Evolutionary conservation across 768 basidiomycete species (phyloP), one percentile per base, ranked within the genome.

Genomic region (Russula vinacea): DNA sequence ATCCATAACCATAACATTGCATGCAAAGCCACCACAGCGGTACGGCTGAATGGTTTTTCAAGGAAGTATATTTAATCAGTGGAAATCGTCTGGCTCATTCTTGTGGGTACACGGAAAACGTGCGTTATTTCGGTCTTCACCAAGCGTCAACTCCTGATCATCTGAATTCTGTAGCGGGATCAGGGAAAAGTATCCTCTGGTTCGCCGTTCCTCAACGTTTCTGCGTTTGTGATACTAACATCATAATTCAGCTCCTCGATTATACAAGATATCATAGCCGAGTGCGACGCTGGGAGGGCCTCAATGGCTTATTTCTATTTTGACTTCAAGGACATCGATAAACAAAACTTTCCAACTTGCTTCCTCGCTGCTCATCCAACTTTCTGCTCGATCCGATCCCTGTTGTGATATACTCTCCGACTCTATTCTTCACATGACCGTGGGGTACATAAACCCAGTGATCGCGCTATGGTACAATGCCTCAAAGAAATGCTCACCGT

Each of bases 301-400:
- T 47, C 19, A 5, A 10, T 62, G 14, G 54, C 55, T 9, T 62
- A 56, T 40, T 62, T 56, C 4, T 56, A 56, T 37, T 62, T 56
- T 24, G 47, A 56, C 26, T 50, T 62, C 19, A 37, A 37, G 4
- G 61, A 56, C n/a, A 35, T 35, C 32, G 35, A 51, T 33, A 62
- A 62, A 13, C 53, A 54, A 54, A 54, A 39, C 53, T 54, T 3
- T 19, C 37, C 3, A 39, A 54, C 35, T n/a, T 54, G 11, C 53
- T 54, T 5, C 35, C 53, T 54, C 53, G 5, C 53, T 37, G 3
- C 35, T 54, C 22, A 54, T 37, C 26, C 53, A 54, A 22, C 53
- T 54, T 5, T 54, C 53, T 35, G 35, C 35, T 22, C 53, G 22
- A 0, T 54, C 53, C 9, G n/a, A 54, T 39, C 5, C 35, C n/a